Evolutionary conservation across 1,284 basidiomycete species (phyloP).

Genomic region (Golubevia sp.): DNA sequence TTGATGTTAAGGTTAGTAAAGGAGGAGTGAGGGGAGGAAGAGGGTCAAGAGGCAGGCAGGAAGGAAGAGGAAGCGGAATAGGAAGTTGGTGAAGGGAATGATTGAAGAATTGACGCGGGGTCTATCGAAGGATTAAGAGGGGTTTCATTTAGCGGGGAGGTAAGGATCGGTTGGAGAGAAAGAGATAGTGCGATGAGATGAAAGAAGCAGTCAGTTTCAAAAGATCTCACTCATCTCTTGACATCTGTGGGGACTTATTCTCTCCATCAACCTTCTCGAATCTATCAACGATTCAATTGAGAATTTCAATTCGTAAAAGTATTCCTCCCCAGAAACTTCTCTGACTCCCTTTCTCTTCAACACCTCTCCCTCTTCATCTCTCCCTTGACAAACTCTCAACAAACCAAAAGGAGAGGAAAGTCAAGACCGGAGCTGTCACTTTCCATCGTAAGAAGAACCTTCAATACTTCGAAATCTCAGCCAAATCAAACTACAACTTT

Average conservation of each 20-base stretch:
- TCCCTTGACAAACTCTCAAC: slow-evolving; percentile 5
- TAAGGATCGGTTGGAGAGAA: no score
- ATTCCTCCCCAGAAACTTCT: no score
- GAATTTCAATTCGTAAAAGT: no score
- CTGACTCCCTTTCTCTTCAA: slow-evolving; percentile 6
- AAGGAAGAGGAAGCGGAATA: not conserved
- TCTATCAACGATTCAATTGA: no score
- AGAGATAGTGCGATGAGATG: no score
- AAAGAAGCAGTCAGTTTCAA: no score
- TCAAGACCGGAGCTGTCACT: slow-evolving; percentile 96
- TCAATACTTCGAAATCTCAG: slow-evolving; percentile 99
- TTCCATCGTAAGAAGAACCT: slow-evolving; percentile 99
- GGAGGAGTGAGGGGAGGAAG: not conserved
- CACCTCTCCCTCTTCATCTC: slow-evolving; percentile 3
- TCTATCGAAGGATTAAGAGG: no score
- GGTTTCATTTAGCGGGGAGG: no score
- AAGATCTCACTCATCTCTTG: no score
- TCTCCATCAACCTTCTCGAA: no score
- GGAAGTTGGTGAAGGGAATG: not conserved
- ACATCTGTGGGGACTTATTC: no score
- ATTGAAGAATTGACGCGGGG: not conserved
- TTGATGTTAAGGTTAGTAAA: slow-evolving; percentile 88
- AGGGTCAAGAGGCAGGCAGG: no score
- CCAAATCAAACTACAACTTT: slow-evolving; percentile 99
- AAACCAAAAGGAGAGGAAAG: slow-evolving; percentile 86